Percentiles rank a stretch among this genome's conserved stretches.
phyloP scores from a whole-genome alignment of 345 rosid genomes.

The Toxicodendron radicans region DNA sequence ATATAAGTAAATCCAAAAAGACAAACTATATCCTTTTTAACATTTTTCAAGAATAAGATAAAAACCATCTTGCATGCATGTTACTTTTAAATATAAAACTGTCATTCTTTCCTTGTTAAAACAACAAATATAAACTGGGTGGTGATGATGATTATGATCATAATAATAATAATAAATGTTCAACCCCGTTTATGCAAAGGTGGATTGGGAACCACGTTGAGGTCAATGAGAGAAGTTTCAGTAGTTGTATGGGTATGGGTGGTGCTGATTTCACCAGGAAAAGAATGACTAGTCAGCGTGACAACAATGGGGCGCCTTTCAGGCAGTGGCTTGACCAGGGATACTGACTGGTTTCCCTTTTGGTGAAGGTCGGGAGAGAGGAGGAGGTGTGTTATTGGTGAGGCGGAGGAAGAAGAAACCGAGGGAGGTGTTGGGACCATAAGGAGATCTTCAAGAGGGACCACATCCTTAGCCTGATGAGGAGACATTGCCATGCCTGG shows the following conservation, averaged over 20 bases:
- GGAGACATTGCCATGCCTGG: conserved; percentile 48
- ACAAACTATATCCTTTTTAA: not conserved
- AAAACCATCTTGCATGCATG: not conserved
- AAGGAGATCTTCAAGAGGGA: conserved; percentile 32
- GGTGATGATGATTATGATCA: too few species aligned
- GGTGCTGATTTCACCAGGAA: conserved; percentile 12
- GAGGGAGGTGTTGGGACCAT: conserved; percentile 44
- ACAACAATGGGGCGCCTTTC: conserved; percentile 36
- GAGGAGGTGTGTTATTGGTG: conserved; percentile 13
- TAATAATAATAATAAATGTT: not conserved
- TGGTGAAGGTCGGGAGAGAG: conserved; percentile 11
- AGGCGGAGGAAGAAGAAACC: conserved; percentile 43
- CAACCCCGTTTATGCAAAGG: conserved; percentile 13
- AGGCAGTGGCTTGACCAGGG: conserved; percentile 51
- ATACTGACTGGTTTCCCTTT: conserved; percentile 21
- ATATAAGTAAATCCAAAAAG: not conserved
- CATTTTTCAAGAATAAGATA: too few species aligned
- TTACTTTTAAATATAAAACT: not conserved
- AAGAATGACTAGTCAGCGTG: conserved; percentile 26
- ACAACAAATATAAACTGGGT: not conserved
- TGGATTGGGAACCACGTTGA: conserved; percentile 43
- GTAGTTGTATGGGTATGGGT: not conserved
- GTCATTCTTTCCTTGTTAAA: not conserved
- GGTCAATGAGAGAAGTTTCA: conserved; percentile 36
- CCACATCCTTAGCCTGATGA: conserved; percentile 26